Base-by-base conservation (phyloP, 352 stramenopile species). In the Globisporangium lucens region DNA sequence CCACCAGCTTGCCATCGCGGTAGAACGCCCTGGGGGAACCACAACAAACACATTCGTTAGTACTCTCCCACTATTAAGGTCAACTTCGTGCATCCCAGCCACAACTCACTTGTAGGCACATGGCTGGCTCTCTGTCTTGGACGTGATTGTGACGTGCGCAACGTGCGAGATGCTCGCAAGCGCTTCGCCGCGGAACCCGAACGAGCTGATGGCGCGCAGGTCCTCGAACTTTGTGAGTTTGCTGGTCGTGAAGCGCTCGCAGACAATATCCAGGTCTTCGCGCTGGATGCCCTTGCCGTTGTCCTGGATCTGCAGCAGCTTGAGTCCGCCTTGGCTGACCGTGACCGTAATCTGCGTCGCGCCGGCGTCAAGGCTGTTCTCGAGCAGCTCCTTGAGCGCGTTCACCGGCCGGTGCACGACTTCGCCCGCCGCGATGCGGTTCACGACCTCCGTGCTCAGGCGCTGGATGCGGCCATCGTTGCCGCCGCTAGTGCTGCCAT, bases 171-270 rank as follows among this genome's bases (percentile, higher is more conserved):
- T 98, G 67, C 90, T 99, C 33, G 97, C 97, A 33, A 99, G 87
- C 15, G 98, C 98, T 83, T 99, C 98, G 1, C 98, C 98, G 15
- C 98, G 90, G 79, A 99, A 99, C 24, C 98, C 98, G 78, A 99
- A 99, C 43, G 97, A 99, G 13, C 71, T 70, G 61, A 99, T 98
- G 20, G 80, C 76, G 29, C 85, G 80, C 65, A 99, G 83, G 73
- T 99, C 98, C 49, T 99, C 96, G 49, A 98, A 98, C 20, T 75
- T 87, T 36, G 73, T 75, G 46, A 99, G 81, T 77, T 99, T 99
- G 67, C 88, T 98, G 12, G 98, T 99, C 9, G 98, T 99, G 85
- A 99, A 99, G 17, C 97, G 89, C 68, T 99, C 97, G 65, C 96
- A 99, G 4, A 99, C 94, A 61, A 99, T 92, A 20, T 81, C 70